Evolutionary conservation across 1,284 basidiomycete species (phyloP).

Genomic region (Cryptococcus sp.): DNA sequence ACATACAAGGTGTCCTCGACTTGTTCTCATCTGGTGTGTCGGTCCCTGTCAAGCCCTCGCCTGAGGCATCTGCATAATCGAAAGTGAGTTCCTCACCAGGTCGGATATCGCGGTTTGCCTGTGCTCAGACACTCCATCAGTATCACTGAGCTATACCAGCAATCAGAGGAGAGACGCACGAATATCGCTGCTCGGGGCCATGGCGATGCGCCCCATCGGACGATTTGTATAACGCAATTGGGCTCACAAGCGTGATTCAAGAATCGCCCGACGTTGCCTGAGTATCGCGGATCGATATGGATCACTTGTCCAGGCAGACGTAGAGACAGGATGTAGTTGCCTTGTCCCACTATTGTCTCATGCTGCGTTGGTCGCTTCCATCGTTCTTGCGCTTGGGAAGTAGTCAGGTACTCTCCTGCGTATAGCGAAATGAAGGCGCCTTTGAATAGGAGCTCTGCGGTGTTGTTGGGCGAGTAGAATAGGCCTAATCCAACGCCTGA

Average conservation of each 20-base stretch:
- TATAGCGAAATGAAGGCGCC: conserved; percentile 39
- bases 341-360: conserved; percentile 10
- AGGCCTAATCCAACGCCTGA: conserved; percentile 23
- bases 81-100: conserved; percentile 37
- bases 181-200: conserved; percentile 37
- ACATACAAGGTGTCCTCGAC: conserved; percentile 25
- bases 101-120: conserved; percentile 27
- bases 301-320: conserved; percentile 15
- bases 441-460: background rate
- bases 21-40: background rate
- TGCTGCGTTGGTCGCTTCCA: conserved; percentile 15
- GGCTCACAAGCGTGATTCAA: conserved; percentile 42
- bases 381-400: conserved; percentile 23
- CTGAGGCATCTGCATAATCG: conserved; percentile 39
- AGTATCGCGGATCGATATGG: conserved; percentile 37
- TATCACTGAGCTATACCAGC: background rate
- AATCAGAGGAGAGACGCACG: conserved; percentile 23
- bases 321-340: conserved; percentile 40
- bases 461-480: conserved; percentile 19
- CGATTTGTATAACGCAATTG: conserved; percentile 34
- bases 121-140: background rate
- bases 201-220: conserved; percentile 31
- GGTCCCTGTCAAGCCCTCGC: conserved; percentile 5
- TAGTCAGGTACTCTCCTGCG: conserved; percentile 38
- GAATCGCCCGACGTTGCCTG: conserved; percentile 36